Percentiles rank a stretch among this genome's conserved stretches.
Conservation (phyloP, 768 basidiomycete genomes). For the Suillus lakei region DNA sequence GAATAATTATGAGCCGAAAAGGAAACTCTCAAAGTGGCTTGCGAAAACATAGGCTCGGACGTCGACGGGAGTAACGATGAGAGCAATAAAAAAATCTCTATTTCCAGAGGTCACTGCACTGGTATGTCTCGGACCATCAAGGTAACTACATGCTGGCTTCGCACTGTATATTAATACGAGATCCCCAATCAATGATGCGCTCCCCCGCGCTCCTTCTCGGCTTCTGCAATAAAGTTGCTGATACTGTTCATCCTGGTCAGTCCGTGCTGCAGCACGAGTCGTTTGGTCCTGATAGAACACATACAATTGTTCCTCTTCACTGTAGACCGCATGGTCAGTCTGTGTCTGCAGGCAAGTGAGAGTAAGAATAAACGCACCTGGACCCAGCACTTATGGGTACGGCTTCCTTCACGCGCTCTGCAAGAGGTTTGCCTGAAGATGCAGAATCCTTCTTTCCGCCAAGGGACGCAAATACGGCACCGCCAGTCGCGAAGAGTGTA, state of each 20-base stretch:
- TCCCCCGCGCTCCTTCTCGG: constrained; percentile 73
- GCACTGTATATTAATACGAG: neutral
- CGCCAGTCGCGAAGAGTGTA: constrained; percentile 62
- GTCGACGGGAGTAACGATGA: neutral
- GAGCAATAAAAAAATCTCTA: neutral
- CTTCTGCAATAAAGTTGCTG: constrained; percentile 78
- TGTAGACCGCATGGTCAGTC: constrained; percentile 34
- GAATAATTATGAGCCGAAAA: neutral
- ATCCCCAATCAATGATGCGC: constrained; percentile 30
- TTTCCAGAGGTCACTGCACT: constrained; percentile 2
- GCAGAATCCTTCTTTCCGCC: constrained; percentile 57
- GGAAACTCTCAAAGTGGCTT: neutral
- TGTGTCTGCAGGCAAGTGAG: neutral
- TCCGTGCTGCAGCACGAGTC: constrained; percentile 38
- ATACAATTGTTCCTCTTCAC: constrained; percentile 88
- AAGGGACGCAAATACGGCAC: constrained; percentile 55
- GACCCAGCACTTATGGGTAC: constrained; percentile 71
- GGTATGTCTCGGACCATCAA: constrained; percentile 5
- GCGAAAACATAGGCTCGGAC: neutral
- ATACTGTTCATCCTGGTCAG: constrained; percentile 68
- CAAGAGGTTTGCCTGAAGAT: constrained; percentile 47
- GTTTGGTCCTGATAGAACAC: constrained; percentile 33
- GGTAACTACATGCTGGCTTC: neutral
- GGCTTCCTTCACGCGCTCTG: constrained; percentile 62
- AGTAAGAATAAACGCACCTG: constrained; percentile 53